phyloP scores from a whole-genome alignment of 2,329 filamentous ascomycete species.

The Verticillium albo-atrum region DNA sequence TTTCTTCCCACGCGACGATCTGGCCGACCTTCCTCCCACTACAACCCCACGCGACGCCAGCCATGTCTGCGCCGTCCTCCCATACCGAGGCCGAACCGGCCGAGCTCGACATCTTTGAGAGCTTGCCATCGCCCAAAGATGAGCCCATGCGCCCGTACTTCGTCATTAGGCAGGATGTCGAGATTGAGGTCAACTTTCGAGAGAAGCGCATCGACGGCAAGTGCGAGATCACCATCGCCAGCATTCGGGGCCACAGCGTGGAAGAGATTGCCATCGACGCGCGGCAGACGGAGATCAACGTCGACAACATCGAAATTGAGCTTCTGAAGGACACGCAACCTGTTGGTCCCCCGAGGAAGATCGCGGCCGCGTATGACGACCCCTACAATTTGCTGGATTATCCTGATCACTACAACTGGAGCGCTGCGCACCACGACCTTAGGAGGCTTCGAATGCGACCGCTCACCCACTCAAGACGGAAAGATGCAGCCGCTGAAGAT shows the following conservation, averaged over 20 bases:
- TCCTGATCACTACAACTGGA: constrained; percentile 56
- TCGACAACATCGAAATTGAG: constrained; percentile 47
- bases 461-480: constrained; percentile 44
- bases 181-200: constrained; percentile 84
- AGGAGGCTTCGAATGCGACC: constrained; percentile 62
- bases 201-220: constrained; percentile 70
- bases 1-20: neutral
- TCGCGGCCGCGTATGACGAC: constrained; percentile 48
- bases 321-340: constrained; percentile 22
- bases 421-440: constrained; percentile 71
- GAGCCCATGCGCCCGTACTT: constrained; percentile 35
- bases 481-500: constrained; percentile 50
- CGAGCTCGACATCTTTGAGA: constrained; percentile 14
- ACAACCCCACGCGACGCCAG: neutral
- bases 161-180: constrained; percentile 80
- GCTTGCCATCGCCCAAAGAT: constrained; percentile 28
- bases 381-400: constrained; percentile 63
- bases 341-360: constrained; percentile 25
- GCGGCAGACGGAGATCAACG: constrained; percentile 56
- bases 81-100: neutral
- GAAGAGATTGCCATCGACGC: constrained; percentile 57
- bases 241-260: constrained; percentile 52
- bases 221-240: constrained; percentile 75
- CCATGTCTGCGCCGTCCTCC: neutral
- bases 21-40: neutral